Percentiles rank a stretch among this genome's conserved stretches.
phyloP scores from a whole-genome alignment of 805 yeast genomes.

The Ogataea methylovora region DNA sequence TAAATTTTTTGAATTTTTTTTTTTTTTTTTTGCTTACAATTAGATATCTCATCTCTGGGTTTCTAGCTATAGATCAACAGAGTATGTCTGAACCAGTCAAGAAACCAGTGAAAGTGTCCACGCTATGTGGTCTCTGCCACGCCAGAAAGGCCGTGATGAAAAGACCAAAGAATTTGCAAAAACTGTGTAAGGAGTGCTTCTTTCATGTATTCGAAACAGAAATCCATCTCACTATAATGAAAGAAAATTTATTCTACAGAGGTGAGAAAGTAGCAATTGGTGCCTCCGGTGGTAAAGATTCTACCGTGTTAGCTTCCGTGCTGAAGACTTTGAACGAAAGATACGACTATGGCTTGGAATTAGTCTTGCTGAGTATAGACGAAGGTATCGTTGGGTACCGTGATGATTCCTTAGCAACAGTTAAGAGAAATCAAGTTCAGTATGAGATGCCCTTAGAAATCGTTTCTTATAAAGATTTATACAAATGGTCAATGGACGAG shows the following conservation, averaged over 20 bases:
- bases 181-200: constrained; percentile 86
- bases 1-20: neutral
- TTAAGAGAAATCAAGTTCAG: constrained; percentile 84
- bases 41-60: neutral
- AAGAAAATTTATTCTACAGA: constrained; percentile 56
- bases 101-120: constrained; percentile 27
- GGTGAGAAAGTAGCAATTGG: constrained; percentile 96
- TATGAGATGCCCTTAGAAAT: constrained; percentile 33
- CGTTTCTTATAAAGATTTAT: constrained; percentile 77
- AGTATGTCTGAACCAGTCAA: constrained; percentile 1
- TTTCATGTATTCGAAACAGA: constrained; percentile 90
- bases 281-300: constrained; percentile 98
- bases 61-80: neutral
- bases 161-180: constrained; percentile 87
- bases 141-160: constrained; percentile 77
- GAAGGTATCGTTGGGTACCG: constrained; percentile 97
- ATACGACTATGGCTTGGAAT: constrained; percentile 78
- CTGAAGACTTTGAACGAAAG: constrained; percentile 83
- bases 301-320: constrained; percentile 88
- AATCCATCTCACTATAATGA: constrained; percentile 80
- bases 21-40: neutral
- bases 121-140: constrained; percentile 78
- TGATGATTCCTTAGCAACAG: constrained; percentile 96
- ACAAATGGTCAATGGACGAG: constrained; percentile 98
- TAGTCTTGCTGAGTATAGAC: constrained; percentile 80